Percentiles rank a stretch among this genome's conserved stretches.
phyloP scores from a whole-genome alignment of 1,139 yeast genomes.

The Saccharomycopsis hybrid region DNA sequence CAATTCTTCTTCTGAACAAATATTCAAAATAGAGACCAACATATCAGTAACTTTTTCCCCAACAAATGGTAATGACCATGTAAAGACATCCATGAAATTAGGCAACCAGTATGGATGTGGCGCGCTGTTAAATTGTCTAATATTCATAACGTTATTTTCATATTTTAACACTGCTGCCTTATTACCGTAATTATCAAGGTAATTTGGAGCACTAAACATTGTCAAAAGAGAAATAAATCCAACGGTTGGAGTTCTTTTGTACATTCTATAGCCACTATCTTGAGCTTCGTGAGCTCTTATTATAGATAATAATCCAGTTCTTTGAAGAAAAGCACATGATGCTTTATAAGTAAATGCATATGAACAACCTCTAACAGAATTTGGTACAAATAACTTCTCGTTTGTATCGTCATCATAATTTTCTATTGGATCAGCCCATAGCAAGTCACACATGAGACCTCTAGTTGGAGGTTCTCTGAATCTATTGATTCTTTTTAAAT shows the following conservation, averaged over 20 bases:
- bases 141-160: constrained; percentile 89
- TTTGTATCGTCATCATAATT: constrained; percentile 71
- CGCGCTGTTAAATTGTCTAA: constrained; percentile 85
- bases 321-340: constrained; percentile 70
- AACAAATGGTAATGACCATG: constrained; percentile 97
- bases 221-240: constrained; percentile 94
- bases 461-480: constrained; percentile 91
- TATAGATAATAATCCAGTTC: constrained; percentile 72
- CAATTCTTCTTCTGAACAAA: constrained; percentile 92
- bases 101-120: constrained; percentile 99
- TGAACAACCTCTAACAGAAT: constrained; percentile 87
- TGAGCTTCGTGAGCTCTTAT: constrained; percentile 98
- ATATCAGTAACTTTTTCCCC: constrained; percentile 96
- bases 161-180: constrained; percentile 93
- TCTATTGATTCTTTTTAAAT: constrained; percentile 63
- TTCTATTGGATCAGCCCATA: constrained; percentile 96
- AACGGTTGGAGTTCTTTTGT: constrained; percentile 74
- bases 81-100: constrained; percentile 93
- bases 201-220: constrained; percentile 93
- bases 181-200: constrained; percentile 86
- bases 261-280: constrained; percentile 95
- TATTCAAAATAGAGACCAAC: constrained; percentile 82
- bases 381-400: constrained; percentile 53
- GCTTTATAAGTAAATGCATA: constrained; percentile 86
- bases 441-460: constrained; percentile 89